These are phyloP conservation scores for Yamadazyma blattariae DNA, from an alignment of 1,139 yeast genomes.

Conservation along the genomic window DNA sequence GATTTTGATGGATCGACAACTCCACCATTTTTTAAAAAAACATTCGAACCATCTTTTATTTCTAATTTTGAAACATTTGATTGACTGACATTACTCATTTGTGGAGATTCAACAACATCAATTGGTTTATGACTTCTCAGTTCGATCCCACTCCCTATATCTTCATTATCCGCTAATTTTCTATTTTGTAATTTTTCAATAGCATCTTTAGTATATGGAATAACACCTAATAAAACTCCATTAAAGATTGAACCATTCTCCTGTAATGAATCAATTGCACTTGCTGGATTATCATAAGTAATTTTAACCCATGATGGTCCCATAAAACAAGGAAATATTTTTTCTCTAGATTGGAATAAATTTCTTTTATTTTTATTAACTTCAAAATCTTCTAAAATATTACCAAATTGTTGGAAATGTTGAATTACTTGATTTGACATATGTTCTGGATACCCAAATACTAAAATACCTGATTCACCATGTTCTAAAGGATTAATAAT, in stretches of 20 bases:
- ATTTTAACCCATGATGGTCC: constrained; percentile 89
- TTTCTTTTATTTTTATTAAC: constrained; percentile 21
- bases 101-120: not conserved
- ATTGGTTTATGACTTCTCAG: constrained; percentile 3
- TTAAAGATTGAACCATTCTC: constrained; percentile 76
- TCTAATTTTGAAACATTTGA: constrained; percentile 26
- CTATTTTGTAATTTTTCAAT: constrained; percentile 64
- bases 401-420: constrained; percentile 80
- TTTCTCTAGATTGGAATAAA: constrained; percentile 13
- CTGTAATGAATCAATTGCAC: constrained; percentile 79
- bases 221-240: constrained; percentile 74
- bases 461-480: constrained; percentile 66
- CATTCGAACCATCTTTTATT: constrained; percentile 39
- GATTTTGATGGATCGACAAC: constrained; percentile 13
- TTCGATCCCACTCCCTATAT: constrained; percentile 49
- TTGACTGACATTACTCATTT: constrained; percentile 1
- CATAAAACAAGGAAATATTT: constrained; percentile 63
- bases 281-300: constrained; percentile 71
- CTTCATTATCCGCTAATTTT: constrained; percentile 49
- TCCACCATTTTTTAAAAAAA: constrained; percentile 27
- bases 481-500: constrained; percentile 21
- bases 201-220: constrained; percentile 59
- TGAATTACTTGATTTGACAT: constrained; percentile 64
- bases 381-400: constrained; percentile 73
- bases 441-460: constrained; percentile 86